phyloP scores from a whole-genome alignment of 78 protist species.

The Ministeria vibrans region DNA sequence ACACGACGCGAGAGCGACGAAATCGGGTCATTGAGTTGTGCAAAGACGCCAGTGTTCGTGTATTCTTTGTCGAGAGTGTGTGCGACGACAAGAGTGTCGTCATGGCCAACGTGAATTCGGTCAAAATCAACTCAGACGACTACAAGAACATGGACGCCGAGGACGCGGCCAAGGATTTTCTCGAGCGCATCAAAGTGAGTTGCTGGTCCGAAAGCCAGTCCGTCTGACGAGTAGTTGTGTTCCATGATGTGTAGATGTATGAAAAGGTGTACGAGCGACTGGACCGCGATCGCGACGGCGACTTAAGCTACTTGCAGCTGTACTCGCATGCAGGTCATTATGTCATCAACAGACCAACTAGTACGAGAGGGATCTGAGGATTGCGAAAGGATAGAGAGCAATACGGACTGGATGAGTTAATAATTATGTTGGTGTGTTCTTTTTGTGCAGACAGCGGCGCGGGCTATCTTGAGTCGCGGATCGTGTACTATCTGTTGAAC shows the following conservation, averaged over 20 bases:
- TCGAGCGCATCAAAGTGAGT: constrained; percentile 6
- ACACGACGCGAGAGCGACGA: constrained; percentile 54
- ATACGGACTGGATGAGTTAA: too few species aligned
- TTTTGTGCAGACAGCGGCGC: constrained; percentile 11
- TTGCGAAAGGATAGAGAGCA: too few species aligned
- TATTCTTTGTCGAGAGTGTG: constrained; percentile 21
- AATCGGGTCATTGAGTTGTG: not conserved
- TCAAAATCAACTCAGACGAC: constrained; percentile 53
- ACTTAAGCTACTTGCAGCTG: not conserved
- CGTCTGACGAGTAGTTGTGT: too few species aligned
- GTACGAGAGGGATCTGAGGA: too few species aligned
- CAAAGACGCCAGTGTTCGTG: not conserved
- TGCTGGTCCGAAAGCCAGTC: too few species aligned
- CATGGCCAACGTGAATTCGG: constrained; percentile 46
- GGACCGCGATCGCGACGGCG: not conserved
- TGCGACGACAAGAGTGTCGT: constrained; percentile 52
- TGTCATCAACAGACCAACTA: too few species aligned
- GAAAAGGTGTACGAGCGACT: not conserved
- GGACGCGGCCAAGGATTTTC: constrained; percentile 61
- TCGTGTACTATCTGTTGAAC: constrained; percentile 74
- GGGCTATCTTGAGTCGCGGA: constrained; percentile 64
- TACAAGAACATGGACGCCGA: constrained; percentile 38
- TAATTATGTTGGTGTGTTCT: constrained; percentile 27
- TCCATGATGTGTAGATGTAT: too few species aligned
- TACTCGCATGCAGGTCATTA: too few species aligned